phyloP scores from a whole-genome alignment of 805 yeast genomes.

The Myxozyma monticola region DNA sequence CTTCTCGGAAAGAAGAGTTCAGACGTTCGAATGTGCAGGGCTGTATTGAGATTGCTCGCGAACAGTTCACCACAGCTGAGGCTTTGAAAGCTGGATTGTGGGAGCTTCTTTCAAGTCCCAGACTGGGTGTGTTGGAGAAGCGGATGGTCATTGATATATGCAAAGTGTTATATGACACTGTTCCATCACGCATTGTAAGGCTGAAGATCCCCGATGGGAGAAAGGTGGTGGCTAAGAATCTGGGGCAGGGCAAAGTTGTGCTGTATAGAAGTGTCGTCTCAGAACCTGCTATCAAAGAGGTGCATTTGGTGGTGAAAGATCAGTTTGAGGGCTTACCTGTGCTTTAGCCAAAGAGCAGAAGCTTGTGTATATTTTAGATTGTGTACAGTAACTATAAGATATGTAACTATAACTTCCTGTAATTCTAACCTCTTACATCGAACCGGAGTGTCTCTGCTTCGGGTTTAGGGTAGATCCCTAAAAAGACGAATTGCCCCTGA shows the following conservation, averaged over 20 bases:
- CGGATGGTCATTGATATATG: conserved; percentile 64
- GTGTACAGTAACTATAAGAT: too few relatives aligned
- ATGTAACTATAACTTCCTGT: too few relatives aligned
- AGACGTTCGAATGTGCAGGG: conserved; percentile 68
- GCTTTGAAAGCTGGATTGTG: conserved; percentile 65
- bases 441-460: too few relatives aligned
- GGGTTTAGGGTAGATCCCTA: too few relatives aligned
- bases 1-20: conserved; percentile 59
- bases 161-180: conserved; percentile 63
- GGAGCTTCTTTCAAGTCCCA: conserved; percentile 61
- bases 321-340: too few relatives aligned
- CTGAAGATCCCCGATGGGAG: conserved; percentile 64
- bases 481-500: too few relatives aligned
- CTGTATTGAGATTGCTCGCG: conserved; percentile 61
- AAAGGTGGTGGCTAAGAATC: conserved; percentile 59
- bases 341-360: too few relatives aligned
- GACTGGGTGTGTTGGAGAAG: conserved; percentile 59
- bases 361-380: too few relatives aligned
- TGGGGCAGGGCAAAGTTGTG: conserved; percentile 55
- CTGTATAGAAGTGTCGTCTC: too few relatives aligned
- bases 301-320: too few relatives aligned
- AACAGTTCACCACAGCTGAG: conserved; percentile 52
- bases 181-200: conserved; percentile 59
- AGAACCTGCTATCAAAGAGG: too few relatives aligned
- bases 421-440: too few relatives aligned